phyloP scores from a whole-genome alignment of 495 filamentous ascomycete genomes.

The Daldinia caldariorum region DNA sequence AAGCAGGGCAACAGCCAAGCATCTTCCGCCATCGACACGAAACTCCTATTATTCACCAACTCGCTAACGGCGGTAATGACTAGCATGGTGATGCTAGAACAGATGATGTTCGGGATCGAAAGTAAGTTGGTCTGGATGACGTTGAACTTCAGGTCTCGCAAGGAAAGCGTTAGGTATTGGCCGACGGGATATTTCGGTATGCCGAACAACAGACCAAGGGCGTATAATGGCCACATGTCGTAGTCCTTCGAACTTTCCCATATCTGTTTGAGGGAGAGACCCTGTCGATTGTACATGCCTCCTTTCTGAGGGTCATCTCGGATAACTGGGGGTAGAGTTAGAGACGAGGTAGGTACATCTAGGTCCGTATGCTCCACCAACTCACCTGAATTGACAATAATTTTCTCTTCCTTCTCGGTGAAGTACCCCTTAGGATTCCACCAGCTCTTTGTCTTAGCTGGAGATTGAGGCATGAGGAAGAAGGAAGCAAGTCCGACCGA shows the following conservation, averaged over 20 bases:
- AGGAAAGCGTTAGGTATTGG: constrained; percentile 73
- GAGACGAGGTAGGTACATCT: background rate
- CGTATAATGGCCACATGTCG: constrained; percentile 66
- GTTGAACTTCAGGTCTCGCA: constrained; percentile 70
- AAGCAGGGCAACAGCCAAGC: constrained; percentile 45
- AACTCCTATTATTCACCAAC: constrained; percentile 44
- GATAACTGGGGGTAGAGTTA: constrained; percentile 55
- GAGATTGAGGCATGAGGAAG: constrained; percentile 75
- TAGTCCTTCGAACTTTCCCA: constrained; percentile 54
- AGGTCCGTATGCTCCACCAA: background rate
- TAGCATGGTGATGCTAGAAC: constrained; percentile 37
- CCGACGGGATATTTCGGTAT: constrained; percentile 66
- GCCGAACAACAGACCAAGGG: constrained; percentile 69
- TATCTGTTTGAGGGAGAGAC: constrained; percentile 67
- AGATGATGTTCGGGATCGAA: constrained; percentile 36
- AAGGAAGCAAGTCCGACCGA: constrained; percentile 71
- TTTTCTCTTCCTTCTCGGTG: constrained; percentile 69
- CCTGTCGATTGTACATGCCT: constrained; percentile 68
- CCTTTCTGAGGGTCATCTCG: constrained; percentile 76
- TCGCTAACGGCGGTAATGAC: constrained; percentile 43
- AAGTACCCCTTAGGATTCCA: constrained; percentile 71
- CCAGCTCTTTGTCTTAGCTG: constrained; percentile 72
- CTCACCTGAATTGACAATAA: constrained; percentile 72
- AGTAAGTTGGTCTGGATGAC: constrained; percentile 71
- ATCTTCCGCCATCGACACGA: constrained; percentile 47